A percentile compares a stretch with the other conserved stretches of the same genome.
Evolutionary conservation across 2,329 filamentous ascomycete genomes (phyloP).

Genomic region (Xylariaceae sp.): DNA sequence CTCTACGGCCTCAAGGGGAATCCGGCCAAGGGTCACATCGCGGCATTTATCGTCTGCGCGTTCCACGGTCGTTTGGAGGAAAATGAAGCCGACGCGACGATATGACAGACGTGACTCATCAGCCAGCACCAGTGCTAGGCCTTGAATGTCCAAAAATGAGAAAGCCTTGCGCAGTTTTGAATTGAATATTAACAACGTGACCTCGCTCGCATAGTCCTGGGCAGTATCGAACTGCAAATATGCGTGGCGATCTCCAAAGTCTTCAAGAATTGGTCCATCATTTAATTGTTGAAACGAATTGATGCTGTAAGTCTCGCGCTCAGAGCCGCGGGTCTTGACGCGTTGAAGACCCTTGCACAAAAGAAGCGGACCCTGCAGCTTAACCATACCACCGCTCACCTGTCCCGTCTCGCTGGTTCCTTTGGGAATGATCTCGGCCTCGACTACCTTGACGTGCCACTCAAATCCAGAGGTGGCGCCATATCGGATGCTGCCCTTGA

Average conservation of each 20-base stretch:
- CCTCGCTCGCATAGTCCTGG: too few species aligned
- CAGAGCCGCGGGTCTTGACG: background rate
- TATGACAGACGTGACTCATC: background rate
- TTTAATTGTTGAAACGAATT: too few species aligned
- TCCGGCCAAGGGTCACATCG: background rate
- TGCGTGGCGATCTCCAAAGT: too few species aligned
- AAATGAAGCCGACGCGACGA: background rate
- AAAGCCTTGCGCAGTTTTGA: background rate
- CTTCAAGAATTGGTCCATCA: too few species aligned
- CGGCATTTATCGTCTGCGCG: background rate
- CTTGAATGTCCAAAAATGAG: background rate
- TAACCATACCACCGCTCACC: background rate
- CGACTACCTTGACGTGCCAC: conserved; percentile 3
- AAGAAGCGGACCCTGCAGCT: conserved; percentile 1
- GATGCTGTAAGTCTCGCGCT: too few species aligned
- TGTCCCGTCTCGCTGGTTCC: conserved; percentile 1
- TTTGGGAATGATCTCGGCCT: background rate
- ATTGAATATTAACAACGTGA: too few species aligned
- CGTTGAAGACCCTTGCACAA: background rate
- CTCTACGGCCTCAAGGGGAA: background rate
- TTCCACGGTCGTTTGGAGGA: background rate
- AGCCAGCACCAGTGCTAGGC: background rate
- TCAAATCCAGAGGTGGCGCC: background rate
- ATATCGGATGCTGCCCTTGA: conserved; percentile 9
- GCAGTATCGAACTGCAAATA: too few species aligned